Evolutionary conservation across 2,329 filamentous ascomycete species (phyloP), one percentile per base, ranked within the genome.

Genomic region (Chaetomium olivaceum): DNA sequence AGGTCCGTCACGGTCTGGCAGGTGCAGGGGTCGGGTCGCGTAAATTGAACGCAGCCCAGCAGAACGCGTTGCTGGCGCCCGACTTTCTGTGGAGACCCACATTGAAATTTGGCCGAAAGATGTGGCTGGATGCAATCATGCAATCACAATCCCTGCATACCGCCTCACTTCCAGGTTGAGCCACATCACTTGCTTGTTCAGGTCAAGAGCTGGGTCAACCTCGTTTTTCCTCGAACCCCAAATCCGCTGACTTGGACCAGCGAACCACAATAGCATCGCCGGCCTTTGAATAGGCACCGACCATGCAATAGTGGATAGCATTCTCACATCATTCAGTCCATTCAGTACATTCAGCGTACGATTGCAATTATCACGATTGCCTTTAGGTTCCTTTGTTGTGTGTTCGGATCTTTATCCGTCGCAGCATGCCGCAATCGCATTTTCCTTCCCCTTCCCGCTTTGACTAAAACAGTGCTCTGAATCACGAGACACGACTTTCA

Each of bases 41-140:
- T 70, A 67, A 67, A 70, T 67, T 70, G 68, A 61, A 7, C 56
- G 64, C 67, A 63, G 63, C 59, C 60, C 58, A 63, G 61, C 58
- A 63, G 61, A 64, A 63, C 67, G 67, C 67, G 67, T 68, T 57
- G 43, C 14, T 57, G 33, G 52, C 60, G 63, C 63, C 63, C 27
- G 36, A 58, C 50, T 33, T 36, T 51, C 29, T 16, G 12, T 43
- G 5, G 19, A 21, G 23, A 56, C 36, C 25, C 51, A 29, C 51
- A 48, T 23, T 7, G 23, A 46, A 21, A 46, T 7, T 56, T 36
- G 54, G 31, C 54, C 16, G 9, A 5, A 14, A 23, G 12, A 25
- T 56, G 60, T 61, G 50, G 57, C 57, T 39, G 51, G 39, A 36
- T 5, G 5, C 21, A 25, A 25, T 16, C 39, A 36, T 5, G 5